These are phyloP conservation scores for Nitzschia palea DNA, from an alignment of 108 stramenopile genomes.

Conservation along the genomic window DNA sequence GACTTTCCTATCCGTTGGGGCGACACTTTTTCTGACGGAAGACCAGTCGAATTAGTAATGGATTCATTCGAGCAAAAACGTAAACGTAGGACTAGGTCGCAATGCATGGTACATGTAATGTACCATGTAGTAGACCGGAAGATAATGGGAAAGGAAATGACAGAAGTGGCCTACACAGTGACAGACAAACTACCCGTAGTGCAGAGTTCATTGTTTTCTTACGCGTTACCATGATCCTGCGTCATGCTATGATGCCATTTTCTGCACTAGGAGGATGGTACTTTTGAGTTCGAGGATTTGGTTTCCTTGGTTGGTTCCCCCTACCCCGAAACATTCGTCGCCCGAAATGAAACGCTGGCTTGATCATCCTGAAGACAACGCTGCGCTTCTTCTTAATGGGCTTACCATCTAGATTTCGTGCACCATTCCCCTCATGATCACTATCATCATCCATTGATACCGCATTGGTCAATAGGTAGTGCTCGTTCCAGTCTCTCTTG, in stretches of 20 bases:
- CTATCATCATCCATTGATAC: neutral
- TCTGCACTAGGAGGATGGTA: slow-evolving; percentile 5
- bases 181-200: too few relatives aligned
- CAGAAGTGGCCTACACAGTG: too few relatives aligned
- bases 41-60: too few relatives aligned
- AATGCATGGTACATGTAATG: too few relatives aligned
- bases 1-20: too few relatives aligned
- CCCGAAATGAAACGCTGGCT: slow-evolving; percentile 21
- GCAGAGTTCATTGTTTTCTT: too few relatives aligned
- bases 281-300: neutral
- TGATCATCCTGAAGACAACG: slow-evolving; percentile 25
- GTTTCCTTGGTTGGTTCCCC: neutral
- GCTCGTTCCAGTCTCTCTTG: slow-evolving; percentile 34
- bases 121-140: too few relatives aligned
- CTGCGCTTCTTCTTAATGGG: slow-evolving; percentile 18
- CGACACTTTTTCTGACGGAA: too few relatives aligned
- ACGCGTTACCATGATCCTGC: too few relatives aligned
- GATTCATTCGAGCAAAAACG: too few relatives aligned
- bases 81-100: too few relatives aligned
- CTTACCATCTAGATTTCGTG: neutral
- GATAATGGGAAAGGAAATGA: too few relatives aligned
- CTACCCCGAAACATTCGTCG: slow-evolving; percentile 12
- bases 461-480: slow-evolving; percentile 25
- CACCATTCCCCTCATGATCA: neutral
- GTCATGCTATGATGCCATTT: neutral